phyloP scores from a whole-genome alignment of 495 filamentous ascomycete genomes.

The Melanomma pulvis-pyrius region DNA sequence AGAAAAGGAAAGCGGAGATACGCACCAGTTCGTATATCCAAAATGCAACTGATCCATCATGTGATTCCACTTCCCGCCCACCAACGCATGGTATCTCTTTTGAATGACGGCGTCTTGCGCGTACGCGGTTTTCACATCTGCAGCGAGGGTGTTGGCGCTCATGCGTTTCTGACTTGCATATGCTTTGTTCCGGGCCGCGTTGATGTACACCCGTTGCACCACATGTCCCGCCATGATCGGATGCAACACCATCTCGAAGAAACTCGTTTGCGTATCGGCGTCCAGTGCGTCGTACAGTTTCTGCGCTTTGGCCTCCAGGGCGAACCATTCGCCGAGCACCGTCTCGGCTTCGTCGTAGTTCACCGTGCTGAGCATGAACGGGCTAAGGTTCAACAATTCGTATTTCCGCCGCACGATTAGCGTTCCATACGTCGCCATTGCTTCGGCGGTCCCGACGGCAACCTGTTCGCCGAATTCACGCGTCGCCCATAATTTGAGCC shows the following conservation, averaged over 20 bases:
- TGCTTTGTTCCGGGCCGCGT: constrained; percentile 62
- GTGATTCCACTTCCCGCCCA: constrained; percentile 73
- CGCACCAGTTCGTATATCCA: constrained; percentile 46
- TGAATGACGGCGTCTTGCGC: constrained; percentile 54
- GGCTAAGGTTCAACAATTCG: constrained; percentile 51
- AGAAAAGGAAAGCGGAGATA: neutral
- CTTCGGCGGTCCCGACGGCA: constrained; percentile 23
- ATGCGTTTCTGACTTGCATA: constrained; percentile 67
- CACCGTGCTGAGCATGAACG: constrained; percentile 60
- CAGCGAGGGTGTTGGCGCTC: constrained; percentile 62
- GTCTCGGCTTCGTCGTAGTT: constrained; percentile 75
- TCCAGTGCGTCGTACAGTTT: constrained; percentile 53
- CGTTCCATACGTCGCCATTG: constrained; percentile 29
- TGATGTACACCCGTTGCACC: constrained; percentile 64
- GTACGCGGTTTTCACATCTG: constrained; percentile 61
- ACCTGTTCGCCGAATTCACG: constrained; percentile 71
- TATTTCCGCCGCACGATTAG: constrained; percentile 31
- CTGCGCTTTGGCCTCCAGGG: constrained; percentile 56
- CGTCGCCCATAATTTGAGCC: constrained; percentile 60
- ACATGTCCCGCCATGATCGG: constrained; percentile 65
- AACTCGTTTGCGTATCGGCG: constrained; percentile 55
- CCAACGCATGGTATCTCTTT: constrained; percentile 60
- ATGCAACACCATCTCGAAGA: constrained; percentile 72
- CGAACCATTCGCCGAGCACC: constrained; percentile 64
- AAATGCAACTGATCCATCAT: constrained; percentile 66